Conservation (phyloP, 2,329 filamentous ascomycete genomes). For the Diaporthe vaccinii region DNA sequence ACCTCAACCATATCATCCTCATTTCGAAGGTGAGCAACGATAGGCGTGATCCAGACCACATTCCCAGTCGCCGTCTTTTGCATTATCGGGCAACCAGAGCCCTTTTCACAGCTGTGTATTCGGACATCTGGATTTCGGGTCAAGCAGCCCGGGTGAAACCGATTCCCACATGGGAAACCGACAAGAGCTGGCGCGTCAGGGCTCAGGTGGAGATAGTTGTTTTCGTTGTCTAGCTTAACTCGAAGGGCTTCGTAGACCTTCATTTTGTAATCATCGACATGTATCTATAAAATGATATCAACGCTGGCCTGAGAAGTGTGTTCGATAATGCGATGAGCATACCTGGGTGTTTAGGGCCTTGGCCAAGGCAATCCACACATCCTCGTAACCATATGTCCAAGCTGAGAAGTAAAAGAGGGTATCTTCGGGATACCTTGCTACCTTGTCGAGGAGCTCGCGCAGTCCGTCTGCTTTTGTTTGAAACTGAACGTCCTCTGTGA, state of each 20-base stretch:
- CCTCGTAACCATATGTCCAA: slow-evolving; percentile 90
- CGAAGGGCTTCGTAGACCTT: slow-evolving; percentile 77
- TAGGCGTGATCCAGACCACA: slow-evolving; percentile 82
- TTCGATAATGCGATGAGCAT: slow-evolving; percentile 35
- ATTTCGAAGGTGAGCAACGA: slow-evolving; percentile 74
- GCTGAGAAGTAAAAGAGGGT: slow-evolving; percentile 88
- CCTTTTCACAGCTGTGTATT: slow-evolving; percentile 89
- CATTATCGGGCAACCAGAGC: slow-evolving; percentile 69
- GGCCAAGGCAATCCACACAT: slow-evolving; percentile 88
- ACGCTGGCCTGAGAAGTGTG: neutral
- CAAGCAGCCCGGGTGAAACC: slow-evolving; percentile 76
- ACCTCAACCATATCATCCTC: slow-evolving; percentile 78
- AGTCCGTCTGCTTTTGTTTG: slow-evolving; percentile 81
- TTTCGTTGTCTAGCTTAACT: slow-evolving; percentile 55
- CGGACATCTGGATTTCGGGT: slow-evolving; percentile 73
- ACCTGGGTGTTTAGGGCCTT: slow-evolving; percentile 76
- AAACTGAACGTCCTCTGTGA: slow-evolving; percentile 63
- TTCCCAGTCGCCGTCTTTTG: slow-evolving; percentile 52
- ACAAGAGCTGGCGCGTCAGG: slow-evolving; percentile 76
- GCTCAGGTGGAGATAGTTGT: slow-evolving; percentile 58
- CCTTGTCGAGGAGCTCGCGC: slow-evolving; percentile 77
- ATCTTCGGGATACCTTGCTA: slow-evolving; percentile 76
- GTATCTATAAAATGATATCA: slow-evolving; percentile 64
- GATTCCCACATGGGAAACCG: slow-evolving; percentile 83
- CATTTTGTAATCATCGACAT: slow-evolving; percentile 86